phyloP scores from a whole-genome alignment of 2,329 filamentous ascomycete genomes.

The Penicillium sp. region DNA sequence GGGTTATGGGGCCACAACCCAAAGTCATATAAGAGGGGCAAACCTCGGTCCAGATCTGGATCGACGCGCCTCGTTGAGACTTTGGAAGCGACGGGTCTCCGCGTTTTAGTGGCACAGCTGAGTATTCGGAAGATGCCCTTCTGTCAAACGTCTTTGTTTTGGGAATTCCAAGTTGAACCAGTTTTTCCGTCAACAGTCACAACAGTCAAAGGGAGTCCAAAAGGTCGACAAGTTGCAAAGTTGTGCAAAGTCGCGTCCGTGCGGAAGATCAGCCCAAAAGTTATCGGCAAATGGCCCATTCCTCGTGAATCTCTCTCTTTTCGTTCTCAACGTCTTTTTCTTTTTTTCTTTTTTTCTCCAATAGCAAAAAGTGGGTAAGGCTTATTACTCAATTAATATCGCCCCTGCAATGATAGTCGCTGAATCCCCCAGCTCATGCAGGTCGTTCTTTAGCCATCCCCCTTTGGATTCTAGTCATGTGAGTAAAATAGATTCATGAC shows the following conservation, averaged over 20 bases:
- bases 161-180: not conserved
- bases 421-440: constrained; percentile 14
- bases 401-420: not conserved
- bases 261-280: not conserved
- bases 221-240: not conserved
- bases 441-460: not conserved
- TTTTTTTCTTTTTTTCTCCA: not conserved
- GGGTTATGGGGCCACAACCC: constrained; percentile 2
- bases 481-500: constrained; percentile 7
- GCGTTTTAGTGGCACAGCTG: constrained; percentile 8
- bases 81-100: constrained; percentile 22
- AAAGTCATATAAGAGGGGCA: not conserved
- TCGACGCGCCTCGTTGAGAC: constrained; percentile 13
- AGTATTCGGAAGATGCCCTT: not conserved
- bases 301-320: not conserved
- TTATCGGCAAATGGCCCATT: not conserved
- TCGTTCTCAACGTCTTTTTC: not conserved
- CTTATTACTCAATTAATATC: not conserved
- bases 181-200: too few relatives aligned
- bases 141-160: not conserved
- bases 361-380: not conserved
- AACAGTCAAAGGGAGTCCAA: not conserved
- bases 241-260: not conserved
- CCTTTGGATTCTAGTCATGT: constrained; percentile 9
- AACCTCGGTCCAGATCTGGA: constrained; percentile 26